Base-by-base conservation (phyloP, 345 rosid genomes). In the Pistacia integerrima region DNA sequence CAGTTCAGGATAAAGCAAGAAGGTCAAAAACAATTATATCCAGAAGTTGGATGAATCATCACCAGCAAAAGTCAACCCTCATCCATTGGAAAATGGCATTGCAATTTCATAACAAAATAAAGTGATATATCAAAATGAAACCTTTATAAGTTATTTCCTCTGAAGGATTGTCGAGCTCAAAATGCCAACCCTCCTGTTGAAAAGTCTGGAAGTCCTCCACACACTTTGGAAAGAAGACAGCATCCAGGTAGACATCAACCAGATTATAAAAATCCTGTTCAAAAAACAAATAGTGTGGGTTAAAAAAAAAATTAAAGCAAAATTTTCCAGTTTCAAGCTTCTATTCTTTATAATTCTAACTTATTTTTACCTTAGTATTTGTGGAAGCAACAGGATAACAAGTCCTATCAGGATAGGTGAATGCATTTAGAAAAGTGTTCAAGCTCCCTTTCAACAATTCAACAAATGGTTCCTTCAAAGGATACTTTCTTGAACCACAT, bases 121-220 rank as follows among this genome's bases (percentile, higher is more conserved):
- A 22, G 38, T 16, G 48, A 46, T 36, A 12, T n/a, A 28, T 62
- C 75, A 71, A 64, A 22, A 10, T 9, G 57, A 72, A 74, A 91
- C 99, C 99, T 92, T 95, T 95, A 73, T 93, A 95, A 75, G 91
- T 82, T 77, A 95, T 92, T 67, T 93, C 98, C 81, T 95, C 97
- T 3, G 92, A 86, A 51, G 95, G 93, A 85, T 90, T 79, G 63
- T 95, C 81, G 67, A 95, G 98, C 90, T 95, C 99, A 64, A 89
- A 92, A 84, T 93, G 98, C 97, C 99, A 95, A 71, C 99, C 99
- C 93, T 95, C 99, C 77, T 95, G 99, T 75, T 95, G 97, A 85
- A 95, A 95, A 36, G 96, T 95, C 48, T 87, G 97, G 67, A 86
- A 75, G 82, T 95, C 98, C 84, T 90, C 91, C 79, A 90, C 88